Evolutionary conservation across 2,329 filamentous ascomycete genomes (phyloP).

Genomic region (Neocucurbitaria cava): DNA sequence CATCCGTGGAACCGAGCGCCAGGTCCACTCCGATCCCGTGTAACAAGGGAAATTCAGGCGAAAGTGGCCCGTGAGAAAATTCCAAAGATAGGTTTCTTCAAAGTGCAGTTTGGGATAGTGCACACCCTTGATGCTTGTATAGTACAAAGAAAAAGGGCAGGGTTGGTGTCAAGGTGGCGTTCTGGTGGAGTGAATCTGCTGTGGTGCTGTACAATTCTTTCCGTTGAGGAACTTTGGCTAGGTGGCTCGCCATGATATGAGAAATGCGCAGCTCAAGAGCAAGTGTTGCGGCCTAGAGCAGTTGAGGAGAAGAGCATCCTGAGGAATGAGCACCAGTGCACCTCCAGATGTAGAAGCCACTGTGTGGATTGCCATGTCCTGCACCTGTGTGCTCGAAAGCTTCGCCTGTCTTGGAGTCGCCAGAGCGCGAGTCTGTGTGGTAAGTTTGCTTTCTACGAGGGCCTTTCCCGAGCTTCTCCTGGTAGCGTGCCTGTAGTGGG

Average conservation of each 20-base stretch:
- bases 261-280: not conserved
- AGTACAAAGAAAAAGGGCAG: not conserved
- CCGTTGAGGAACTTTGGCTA: not conserved
- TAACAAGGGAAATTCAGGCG: slow-evolving; percentile 32
- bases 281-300: not conserved
- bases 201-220: not conserved
- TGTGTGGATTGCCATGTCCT: not conserved
- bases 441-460: not conserved
- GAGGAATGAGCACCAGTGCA: too few species aligned
- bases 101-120: not conserved
- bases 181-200: not conserved
- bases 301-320: not conserved
- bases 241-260: not conserved
- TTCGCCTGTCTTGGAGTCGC: not conserved
- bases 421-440: not conserved
- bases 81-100: slow-evolving; percentile 15
- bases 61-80: slow-evolving; percentile 16
- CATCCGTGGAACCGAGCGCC: slow-evolving; percentile 46
- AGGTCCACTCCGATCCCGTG: slow-evolving; percentile 45
- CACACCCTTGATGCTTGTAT: not conserved
- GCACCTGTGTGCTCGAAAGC: not conserved
- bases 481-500: not conserved
- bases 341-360: not conserved
- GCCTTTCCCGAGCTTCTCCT: slow-evolving; percentile 39
- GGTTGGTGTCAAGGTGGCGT: not conserved